Percentiles rank a stretch among this genome's conserved stretches.
Conservation (phyloP, 345 rosid genomes). For the Pelargonium nanum region DNA sequence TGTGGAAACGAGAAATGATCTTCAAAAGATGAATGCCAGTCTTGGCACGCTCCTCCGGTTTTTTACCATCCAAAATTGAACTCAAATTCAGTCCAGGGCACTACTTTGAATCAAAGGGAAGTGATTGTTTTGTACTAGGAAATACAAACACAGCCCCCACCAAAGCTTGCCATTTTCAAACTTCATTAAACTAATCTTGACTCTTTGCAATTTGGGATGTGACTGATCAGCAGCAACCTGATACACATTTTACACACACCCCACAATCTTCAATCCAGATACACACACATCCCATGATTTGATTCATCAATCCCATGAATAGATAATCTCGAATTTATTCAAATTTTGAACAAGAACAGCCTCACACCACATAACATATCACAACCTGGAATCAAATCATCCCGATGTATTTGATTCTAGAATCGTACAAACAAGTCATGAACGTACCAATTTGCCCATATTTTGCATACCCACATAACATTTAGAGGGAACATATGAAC, state of each 20-base stretch:
- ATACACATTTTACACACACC: background rate
- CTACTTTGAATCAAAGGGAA: background rate
- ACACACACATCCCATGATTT: background rate
- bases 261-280: background rate
- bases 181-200: background rate
- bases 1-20: background rate
- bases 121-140: background rate
- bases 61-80: background rate
- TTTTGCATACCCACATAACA: background rate
- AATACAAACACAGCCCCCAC: background rate
- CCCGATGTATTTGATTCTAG: too few relatives aligned
- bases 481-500: too few relatives aligned
- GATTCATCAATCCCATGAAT: too few relatives aligned
- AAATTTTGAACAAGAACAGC: too few relatives aligned
- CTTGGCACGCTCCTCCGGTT: background rate
- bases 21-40: too few relatives aligned
- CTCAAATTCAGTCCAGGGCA: background rate
- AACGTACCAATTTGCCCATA: too few relatives aligned
- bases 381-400: too few relatives aligned
- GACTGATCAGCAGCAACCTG: background rate
- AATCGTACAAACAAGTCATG: too few relatives aligned
- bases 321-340: too few relatives aligned
- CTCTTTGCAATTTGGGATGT: background rate
- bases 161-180: background rate
- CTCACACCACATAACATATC: too few relatives aligned